Conservation (phyloP, 495 filamentous ascomycete species). For the Astrothelium subdiscretum region DNA sequence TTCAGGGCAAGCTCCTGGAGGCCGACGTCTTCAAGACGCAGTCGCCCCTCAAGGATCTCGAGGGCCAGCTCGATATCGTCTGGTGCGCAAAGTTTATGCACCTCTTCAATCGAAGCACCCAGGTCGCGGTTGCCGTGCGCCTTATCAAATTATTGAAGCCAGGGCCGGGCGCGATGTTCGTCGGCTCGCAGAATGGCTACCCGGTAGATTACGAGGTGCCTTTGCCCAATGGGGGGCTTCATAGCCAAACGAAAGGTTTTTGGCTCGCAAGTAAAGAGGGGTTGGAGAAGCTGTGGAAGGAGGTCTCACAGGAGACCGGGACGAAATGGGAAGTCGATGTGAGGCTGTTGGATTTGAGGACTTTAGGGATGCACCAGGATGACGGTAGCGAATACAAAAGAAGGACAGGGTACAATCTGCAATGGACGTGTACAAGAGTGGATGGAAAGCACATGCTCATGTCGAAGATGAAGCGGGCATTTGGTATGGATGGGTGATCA, state of each 20-base stretch:
- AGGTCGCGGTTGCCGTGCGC: neutral
- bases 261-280: neutral
- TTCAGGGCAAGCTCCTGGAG: slow-evolving; percentile 1
- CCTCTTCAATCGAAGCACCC: slow-evolving; percentile 2
- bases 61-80: slow-evolving; percentile 1
- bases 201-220: neutral
- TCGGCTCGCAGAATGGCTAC: slow-evolving; percentile 3
- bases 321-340: slow-evolving; percentile 3
- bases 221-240: neutral
- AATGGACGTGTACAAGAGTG: neutral
- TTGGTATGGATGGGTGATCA: neutral
- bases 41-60: neutral
- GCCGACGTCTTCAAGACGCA: slow-evolving; percentile 1
- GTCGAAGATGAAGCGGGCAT: neutral
- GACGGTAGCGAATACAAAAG: slow-evolving; percentile 1
- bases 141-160: slow-evolving; percentile 1
- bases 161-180: neutral
- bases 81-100: slow-evolving; percentile 6
- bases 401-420: slow-evolving; percentile 3
- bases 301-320: neutral
- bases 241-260: neutral
- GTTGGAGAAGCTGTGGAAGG: slow-evolving; percentile 1
- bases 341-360: slow-evolving; percentile 3
- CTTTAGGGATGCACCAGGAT: slow-evolving; percentile 3
- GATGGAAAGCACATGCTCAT: neutral